phyloP scores from a whole-genome alignment of 208 protist genomes.

The Acanthamoeba triangularis region DNA sequence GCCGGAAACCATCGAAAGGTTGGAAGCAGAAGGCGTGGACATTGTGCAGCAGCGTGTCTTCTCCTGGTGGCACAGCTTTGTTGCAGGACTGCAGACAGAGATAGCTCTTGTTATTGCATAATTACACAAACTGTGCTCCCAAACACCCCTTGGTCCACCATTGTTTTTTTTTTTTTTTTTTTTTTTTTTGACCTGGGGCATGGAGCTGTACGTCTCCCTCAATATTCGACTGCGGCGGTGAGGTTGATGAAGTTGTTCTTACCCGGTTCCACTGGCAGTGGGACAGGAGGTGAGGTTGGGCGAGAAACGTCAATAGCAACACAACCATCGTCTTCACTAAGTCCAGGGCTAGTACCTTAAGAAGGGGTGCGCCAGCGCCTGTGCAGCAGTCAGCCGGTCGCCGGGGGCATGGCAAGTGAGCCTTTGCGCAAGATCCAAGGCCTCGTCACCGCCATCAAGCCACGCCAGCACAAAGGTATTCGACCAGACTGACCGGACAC shows the following conservation, averaged over 20 bases:
- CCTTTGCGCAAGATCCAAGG: conserved; percentile 1
- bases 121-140: background rate
- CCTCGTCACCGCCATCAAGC: background rate
- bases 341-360: no score
- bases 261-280: no score
- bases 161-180: no score
- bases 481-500: background rate
- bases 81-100: conserved; percentile 8
- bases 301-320: no score
- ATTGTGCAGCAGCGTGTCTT: conserved; percentile 19
- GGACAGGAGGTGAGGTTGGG: no score
- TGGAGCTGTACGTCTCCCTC: no score
- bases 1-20: background rate
- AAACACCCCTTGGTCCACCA: no score
- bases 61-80: conserved; percentile 61
- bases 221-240: no score
- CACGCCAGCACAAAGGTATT: background rate
- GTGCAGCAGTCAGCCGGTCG: background rate
- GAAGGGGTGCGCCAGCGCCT: background rate
- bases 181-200: no score
- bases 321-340: no score
- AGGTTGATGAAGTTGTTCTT: no score
- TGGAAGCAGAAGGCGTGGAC: conserved; percentile 49
- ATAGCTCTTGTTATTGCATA: conserved; percentile 33
- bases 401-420: background rate